Evolutionary conservation across 75 land plant species (phyloP), one percentile per base, ranked within the genome.

Genomic region (Pinus tabuliformis): DNA sequence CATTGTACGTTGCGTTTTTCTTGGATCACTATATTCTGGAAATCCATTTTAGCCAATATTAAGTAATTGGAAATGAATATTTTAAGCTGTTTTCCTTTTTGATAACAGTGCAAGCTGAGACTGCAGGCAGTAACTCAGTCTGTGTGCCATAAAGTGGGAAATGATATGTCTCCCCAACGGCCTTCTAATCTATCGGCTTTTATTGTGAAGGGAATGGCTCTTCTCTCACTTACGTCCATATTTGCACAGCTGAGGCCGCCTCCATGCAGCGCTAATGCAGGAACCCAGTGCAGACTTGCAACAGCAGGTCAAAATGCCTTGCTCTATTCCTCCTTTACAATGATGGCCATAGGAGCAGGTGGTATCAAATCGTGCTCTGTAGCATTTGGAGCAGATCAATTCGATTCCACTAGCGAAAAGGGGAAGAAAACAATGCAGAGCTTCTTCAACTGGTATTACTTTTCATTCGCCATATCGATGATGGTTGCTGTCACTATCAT

Each of bases 371-470:
- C 94, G 20, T 92, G 94, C 79, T 87, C 80, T 80, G 58, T 87
- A 33, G 85, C 94, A 0, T 92, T 92, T 54, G 94, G 92, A 8
- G 90, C 88, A 18, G 94, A 92, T 58, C 94, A 92, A 45, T 92
- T 92, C 81, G 92, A 89, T 28, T 30, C 74, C 30, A 78, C 77
- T 4, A 89, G 86, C 3, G 80, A 85, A 16, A 66, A 87, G n/a
- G 89, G 91, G 5, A 59, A 80, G 22, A 81, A 45, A 37, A 87
- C 81, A 14, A 87, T 89, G 2, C 83, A 84, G 77, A 91, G 91
- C 77, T 92, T 82, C 86, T 92, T 76, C 80, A 92, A 92, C 73
- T 87, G 94, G 94, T 92, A 87, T 80, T 92, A 87, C 76, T 68
- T 77, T 70, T 76, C 89, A 26, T 82, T 82, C 79, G 83, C 89